These are phyloP conservation scores for Bipolaris gigantea DNA, from an alignment of 2,329 filamentous ascomycete species.

Conservation along the genomic window DNA sequence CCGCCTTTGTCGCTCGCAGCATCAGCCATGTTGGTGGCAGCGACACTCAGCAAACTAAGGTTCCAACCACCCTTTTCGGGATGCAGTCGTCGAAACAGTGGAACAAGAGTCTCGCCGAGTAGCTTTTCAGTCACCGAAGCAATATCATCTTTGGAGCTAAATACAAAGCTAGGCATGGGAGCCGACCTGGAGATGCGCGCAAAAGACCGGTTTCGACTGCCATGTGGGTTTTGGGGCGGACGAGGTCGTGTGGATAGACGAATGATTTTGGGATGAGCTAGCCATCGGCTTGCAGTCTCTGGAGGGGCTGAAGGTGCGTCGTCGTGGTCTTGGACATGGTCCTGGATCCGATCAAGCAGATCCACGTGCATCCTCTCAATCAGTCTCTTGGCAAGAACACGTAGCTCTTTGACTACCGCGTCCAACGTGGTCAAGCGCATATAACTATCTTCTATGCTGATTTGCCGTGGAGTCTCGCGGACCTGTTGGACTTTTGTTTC, in stretches of 20 bases:
- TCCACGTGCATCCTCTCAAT: conserved; percentile 79
- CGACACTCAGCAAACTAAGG: conserved; percentile 81
- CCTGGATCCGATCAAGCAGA: conserved; percentile 61
- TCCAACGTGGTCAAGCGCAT: conserved; percentile 66
- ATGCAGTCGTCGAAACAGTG: conserved; percentile 75
- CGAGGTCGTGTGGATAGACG: conserved; percentile 76
- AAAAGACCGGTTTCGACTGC: conserved; percentile 60
- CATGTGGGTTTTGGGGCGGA: conserved; percentile 55
- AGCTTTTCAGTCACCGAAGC: conserved; percentile 68
- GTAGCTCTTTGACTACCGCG: conserved; percentile 68
- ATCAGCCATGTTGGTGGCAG: conserved; percentile 78
- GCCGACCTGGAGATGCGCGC: conserved; percentile 75
- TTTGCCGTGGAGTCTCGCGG: conserved; percentile 75
- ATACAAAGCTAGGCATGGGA: conserved; percentile 72
- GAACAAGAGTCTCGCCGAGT: conserved; percentile 67
- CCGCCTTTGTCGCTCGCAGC: conserved; percentile 50
- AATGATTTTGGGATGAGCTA: conserved; percentile 78
- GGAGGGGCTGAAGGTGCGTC: neutral
- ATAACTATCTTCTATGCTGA: conserved; percentile 95
- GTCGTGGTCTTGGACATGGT: neutral
- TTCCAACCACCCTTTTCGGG: conserved; percentile 73
- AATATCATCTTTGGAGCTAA: conserved; percentile 61
- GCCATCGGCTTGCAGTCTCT: conserved; percentile 58
- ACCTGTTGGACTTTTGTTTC: conserved; percentile 71
- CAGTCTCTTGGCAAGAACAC: conserved; percentile 69